Conservation (phyloP, 192 early-diverging fungal genomes). For the Podochytrium sp. region DNA sequence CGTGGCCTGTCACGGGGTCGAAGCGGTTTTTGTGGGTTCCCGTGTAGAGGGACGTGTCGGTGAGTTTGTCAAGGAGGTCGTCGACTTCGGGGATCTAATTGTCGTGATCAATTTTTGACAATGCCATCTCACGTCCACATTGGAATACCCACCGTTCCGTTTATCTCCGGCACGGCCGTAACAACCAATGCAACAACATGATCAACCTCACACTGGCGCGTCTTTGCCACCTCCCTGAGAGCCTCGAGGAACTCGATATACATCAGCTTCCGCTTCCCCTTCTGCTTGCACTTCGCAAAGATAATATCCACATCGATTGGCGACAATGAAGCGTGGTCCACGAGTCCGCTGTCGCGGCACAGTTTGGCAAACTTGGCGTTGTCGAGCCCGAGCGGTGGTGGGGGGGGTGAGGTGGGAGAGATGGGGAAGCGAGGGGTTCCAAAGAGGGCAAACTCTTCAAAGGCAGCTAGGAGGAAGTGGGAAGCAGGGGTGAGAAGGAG, state of each 20-base stretch:
- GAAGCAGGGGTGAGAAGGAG: no score
- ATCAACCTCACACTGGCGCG: constrained; percentile 30
- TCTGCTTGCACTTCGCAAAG: constrained; percentile 48
- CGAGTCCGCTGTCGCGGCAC: constrained; percentile 47
- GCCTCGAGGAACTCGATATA: constrained; percentile 46
- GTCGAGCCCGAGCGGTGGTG: constrained; percentile 17
- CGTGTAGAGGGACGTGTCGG: constrained; percentile 49
- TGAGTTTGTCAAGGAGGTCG: constrained; percentile 40
- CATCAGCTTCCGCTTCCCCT: constrained; percentile 46
- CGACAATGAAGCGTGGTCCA: constrained; percentile 48
- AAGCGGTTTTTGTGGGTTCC: constrained; percentile 62
- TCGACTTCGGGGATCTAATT: constrained; percentile 37
- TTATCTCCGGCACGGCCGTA: constrained; percentile 5
- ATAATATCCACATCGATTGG: constrained; percentile 58
- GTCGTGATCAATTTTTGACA: background rate
- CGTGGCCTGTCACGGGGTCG: constrained; percentile 29
- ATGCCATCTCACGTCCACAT: background rate
- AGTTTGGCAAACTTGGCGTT: constrained; percentile 55
- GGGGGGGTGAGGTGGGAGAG: background rate
- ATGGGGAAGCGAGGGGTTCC: background rate
- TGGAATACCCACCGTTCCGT: constrained; percentile 38
- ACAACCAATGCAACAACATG: constrained; percentile 29
- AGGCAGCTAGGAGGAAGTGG: constrained; percentile 20
- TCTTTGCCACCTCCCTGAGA: constrained; percentile 43
- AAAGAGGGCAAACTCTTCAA: constrained; percentile 29